These are phyloP conservation scores for Colletotrichum somersetense DNA, from an alignment of 2,329 filamentous ascomycete genomes.

Conservation along the genomic window DNA sequence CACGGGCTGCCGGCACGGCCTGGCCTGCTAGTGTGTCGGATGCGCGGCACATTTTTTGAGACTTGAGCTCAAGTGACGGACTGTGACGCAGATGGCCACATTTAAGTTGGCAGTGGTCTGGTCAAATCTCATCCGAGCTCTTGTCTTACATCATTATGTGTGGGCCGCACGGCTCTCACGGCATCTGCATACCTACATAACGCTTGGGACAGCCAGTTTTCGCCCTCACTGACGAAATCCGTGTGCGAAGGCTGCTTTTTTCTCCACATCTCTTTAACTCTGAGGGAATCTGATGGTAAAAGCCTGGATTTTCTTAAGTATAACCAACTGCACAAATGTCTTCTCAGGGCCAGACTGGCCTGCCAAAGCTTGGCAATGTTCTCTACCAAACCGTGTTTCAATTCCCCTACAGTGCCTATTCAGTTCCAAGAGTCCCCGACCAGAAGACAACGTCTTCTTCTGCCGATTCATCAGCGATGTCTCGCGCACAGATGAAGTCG, in stretches of 20 bases:
- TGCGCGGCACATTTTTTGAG: not conserved
- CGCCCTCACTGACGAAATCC: not conserved
- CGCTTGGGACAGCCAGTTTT: not conserved
- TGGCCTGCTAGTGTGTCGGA: not conserved
- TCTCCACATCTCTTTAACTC: not conserved
- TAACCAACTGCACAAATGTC: not conserved
- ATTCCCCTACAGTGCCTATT: slow-evolving; percentile 20
- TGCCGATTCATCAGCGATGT: not conserved
- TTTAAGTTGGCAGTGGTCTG: not conserved
- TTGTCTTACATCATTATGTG: not conserved
- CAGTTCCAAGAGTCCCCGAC: slow-evolving; percentile 16
- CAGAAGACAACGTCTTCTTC: not conserved
- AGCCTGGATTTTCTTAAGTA: not conserved
- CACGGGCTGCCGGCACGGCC: not conserved
- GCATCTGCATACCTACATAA: not conserved
- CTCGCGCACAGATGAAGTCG: not conserved
- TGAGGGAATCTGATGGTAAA: not conserved
- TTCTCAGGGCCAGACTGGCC: not conserved
- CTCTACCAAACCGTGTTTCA: not conserved
- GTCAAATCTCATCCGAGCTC: not conserved
- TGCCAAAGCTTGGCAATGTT: not conserved
- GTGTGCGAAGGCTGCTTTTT: not conserved
- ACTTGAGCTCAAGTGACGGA: not conserved
- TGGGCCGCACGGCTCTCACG: not conserved
- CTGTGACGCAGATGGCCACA: not conserved